Percentiles rank a stretch among this genome's conserved stretches.
Conservation (phyloP, 1,284 basidiomycete genomes). For the Malassezia psittaci region DNA sequence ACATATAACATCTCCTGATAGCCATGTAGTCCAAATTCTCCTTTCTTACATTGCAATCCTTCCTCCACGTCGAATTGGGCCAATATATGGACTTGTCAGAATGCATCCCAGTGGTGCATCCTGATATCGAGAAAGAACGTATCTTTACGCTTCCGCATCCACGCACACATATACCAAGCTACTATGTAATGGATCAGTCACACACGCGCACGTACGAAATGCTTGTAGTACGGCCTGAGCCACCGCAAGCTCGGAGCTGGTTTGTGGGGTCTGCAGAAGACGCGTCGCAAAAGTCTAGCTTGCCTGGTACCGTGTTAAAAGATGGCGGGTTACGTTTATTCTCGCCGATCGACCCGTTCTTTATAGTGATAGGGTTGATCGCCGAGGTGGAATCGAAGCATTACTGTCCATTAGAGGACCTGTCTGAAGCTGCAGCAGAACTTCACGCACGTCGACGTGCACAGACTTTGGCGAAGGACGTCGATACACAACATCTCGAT, state of each 20-base stretch:
- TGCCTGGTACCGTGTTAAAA: neutral
- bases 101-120: conserved; percentile 3
- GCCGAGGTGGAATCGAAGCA: neutral
- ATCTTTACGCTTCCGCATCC: conserved; percentile 15
- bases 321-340: conserved; percentile 14
- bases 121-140: neutral
- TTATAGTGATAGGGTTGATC: conserved; percentile 11
- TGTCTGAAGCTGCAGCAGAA: conserved; percentile 9
- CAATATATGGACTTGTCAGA: neutral
- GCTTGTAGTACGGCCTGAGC: conserved; percentile 7
- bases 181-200: conserved; percentile 1
- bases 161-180: conserved; percentile 5
- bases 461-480: neutral
- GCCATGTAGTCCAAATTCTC: too few species aligned
- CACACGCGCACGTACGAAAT: conserved; percentile 4
- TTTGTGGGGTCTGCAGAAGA: neutral
- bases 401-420: conserved; percentile 7
- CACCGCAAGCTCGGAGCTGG: conserved; percentile 7
- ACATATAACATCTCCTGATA: too few species aligned
- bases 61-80: conserved; percentile 1
- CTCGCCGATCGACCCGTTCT: conserved; percentile 13
- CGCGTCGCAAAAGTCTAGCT: neutral
- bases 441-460: conserved; percentile 9
- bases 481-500: neutral
- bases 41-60: neutral